Percentiles rank a stretch among this genome's conserved stretches.
Evolutionary conservation across 495 filamentous ascomycete genomes (phyloP).

Genomic region (Jackrogersella multiformis): DNA sequence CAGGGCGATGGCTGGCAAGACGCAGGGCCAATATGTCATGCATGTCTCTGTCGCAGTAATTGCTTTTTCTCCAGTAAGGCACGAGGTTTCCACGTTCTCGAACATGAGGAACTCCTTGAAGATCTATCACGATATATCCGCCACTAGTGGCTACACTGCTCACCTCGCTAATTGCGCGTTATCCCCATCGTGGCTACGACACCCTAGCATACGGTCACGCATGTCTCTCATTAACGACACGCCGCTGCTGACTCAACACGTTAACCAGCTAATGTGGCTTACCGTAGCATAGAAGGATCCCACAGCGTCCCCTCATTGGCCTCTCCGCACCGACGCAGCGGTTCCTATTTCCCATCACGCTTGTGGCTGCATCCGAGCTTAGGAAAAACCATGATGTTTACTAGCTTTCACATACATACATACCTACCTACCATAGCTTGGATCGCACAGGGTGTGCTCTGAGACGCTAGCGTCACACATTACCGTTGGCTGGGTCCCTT

Average conservation of each 20-base stretch:
- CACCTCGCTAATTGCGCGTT: slow-evolving; percentile 36
- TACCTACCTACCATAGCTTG: slow-evolving; percentile 6
- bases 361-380: slow-evolving; percentile 20
- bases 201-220: slow-evolving; percentile 22
- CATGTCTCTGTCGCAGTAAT: slow-evolving; percentile 15
- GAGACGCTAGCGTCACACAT: slow-evolving; percentile 30
- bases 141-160: slow-evolving; percentile 24
- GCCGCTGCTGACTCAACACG: slow-evolving; percentile 5
- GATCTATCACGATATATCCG: slow-evolving; percentile 24
- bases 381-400: slow-evolving; percentile 10
- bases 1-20: slow-evolving; percentile 1
- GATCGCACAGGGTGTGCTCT: slow-evolving; percentile 22
- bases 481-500: slow-evolving; percentile 30
- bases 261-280: slow-evolving; percentile 35
- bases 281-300: slow-evolving; percentile 30
- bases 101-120: slow-evolving; percentile 22
- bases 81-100: slow-evolving; percentile 33
- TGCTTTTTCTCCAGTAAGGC: slow-evolving; percentile 19
- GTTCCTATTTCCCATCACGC: slow-evolving; percentile 36
- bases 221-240: slow-evolving; percentile 26
- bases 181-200: slow-evolving; percentile 34
- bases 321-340: slow-evolving; percentile 37
- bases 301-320: slow-evolving; percentile 25
- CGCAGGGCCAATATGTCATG: slow-evolving; percentile 15
- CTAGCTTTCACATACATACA: too few relatives aligned